Evolutionary conservation across 495 filamentous ascomycete genomes (phyloP), one percentile per base, ranked within the genome.

Genomic region (Tirmania nivea): DNA sequence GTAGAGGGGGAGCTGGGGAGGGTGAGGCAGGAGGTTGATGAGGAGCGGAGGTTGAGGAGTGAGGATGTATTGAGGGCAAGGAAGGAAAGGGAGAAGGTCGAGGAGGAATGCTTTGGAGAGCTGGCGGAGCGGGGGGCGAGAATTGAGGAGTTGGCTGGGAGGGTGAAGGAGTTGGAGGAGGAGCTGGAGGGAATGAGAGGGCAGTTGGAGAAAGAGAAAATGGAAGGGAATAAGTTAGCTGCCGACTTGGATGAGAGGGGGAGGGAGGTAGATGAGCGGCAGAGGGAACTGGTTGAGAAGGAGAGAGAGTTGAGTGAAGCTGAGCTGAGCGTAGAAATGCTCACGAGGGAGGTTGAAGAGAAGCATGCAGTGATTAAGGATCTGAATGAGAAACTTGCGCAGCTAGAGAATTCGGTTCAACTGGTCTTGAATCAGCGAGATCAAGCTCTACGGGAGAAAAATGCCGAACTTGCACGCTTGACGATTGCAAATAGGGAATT

Each of bases 31-130:
- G 14, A 20, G 25, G 1, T 50, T 50, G 25, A 12, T 12, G 12
- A 14, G 14, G 39, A 0, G 1, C 12, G 17, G 39, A 19, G 17
- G 12, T 45, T 45, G 17, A 1, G 39, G 14, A 45, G 39, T 14
- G 17, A 45, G 39, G 39, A 45, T 19, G 3, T 14, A 14, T 14
- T 14, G 39, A 19, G 17, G 39, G 12, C 14, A 19, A 45, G 17
- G 8, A 19, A 19, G 39, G 17, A 45, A 19, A 45, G 12, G 39
- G 39, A 45, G 12, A 20, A 50, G 17, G 14, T 50, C 34, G 45
- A 35, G 51, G 52, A 57, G 39, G 51, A 49, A 39, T 35, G 53
- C 21, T 48, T 25, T 20, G 47, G 16, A 34, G 50, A 52, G 49
- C 10, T 48, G 2, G 31, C 50, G 50, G n/a, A 16, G 20, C 14